These are phyloP conservation scores for Nevesoporus exiguus DNA, from an alignment of 768 basidiomycete genomes.

Conservation along the genomic window DNA sequence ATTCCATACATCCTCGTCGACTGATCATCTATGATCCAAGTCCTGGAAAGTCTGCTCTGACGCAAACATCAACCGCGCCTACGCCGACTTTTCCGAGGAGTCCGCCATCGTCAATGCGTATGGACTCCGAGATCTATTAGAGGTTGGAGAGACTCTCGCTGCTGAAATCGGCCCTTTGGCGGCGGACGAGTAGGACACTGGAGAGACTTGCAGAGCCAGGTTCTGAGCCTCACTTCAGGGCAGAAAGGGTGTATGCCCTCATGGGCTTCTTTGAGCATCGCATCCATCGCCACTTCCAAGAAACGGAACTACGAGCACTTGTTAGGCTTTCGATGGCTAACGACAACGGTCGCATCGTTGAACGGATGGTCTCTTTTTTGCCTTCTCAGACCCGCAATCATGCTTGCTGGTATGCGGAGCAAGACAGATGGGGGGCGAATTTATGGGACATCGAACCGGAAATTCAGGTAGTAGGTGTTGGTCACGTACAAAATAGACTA, in stretches of 20 bases:
- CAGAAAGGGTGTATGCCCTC: conserved; percentile 26
- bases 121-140: conserved; percentile 18
- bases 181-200: conserved; percentile 6
- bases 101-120: conserved; percentile 24
- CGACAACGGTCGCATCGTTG: conserved; percentile 19
- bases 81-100: conserved; percentile 11
- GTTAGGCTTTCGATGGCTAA: conserved; percentile 25
- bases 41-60: conserved; percentile 6
- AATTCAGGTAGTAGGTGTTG: conserved; percentile 16
- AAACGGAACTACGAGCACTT: conserved; percentile 22
- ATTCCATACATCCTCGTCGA: conserved; percentile 11
- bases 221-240: neutral
- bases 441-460: conserved; percentile 22
- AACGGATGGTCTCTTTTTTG: conserved; percentile 23
- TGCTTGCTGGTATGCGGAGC: conserved; percentile 21
- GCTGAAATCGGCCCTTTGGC: conserved; percentile 26
- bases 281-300: conserved; percentile 14
- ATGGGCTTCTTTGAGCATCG: conserved; percentile 29
- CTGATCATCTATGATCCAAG: conserved; percentile 15
- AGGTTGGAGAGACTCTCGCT: conserved; percentile 20
- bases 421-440: conserved; percentile 14
- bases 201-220: neutral
- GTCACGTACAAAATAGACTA: no score
- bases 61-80: conserved; percentile 13
- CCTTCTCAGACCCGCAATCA: neutral